Base-by-base conservation (phyloP, 768 basidiomycete species). In the Rhodosporidiobolus sp. region DNA sequence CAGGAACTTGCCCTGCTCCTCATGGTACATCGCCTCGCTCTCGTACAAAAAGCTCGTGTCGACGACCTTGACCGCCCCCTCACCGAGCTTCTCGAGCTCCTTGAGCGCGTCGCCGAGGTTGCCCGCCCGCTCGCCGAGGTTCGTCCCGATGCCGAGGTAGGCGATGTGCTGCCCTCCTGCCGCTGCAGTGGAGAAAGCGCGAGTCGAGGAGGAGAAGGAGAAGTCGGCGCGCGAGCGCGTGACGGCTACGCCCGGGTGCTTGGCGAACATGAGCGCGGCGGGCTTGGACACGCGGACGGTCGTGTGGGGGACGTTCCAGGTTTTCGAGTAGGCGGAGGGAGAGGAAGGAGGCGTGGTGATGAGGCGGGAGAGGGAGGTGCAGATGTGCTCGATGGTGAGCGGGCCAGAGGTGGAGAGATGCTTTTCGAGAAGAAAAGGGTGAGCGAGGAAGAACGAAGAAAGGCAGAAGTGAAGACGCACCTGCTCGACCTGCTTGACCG, bases 21-120 rank as follows among this genome's bases (percentile, higher is more conserved):
- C 86, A 54, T 95, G 89, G 79, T 99, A 98, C 96, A 99, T 98
- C 0, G 96, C 92, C 19, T 88, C 85, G 28, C 90, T 94, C 81
- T 97, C 90, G 79, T 97, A 98, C 83, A 97, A 79, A 81, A 93
- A 91, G 79, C 92, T 93, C 1, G 92, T 94, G 76, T 91, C 85
- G 30, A 88, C 80, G 38, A 95, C 83, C 24, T 78, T 78, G 4
- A 85, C 80, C 35, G 76, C 76, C 0, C 86, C 86, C 62, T 64
- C 32, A 26, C 69, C 50, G 46, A 64, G n/a, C 17, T 80, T 78
- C 78, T 92, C 90, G 9, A 97, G 84, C 28, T 88, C 80, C 26
- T 87, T 85, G 12, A 97, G 83, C 0, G 94, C 92, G 48, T 83
- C 82, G 77, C 90, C 88, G 73, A 98, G 89, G 79, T 96, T 90